These are phyloP conservation scores for Fusarium penzigii DNA, from an alignment of 2,329 filamentous ascomycete genomes.

Conservation along the genomic window DNA sequence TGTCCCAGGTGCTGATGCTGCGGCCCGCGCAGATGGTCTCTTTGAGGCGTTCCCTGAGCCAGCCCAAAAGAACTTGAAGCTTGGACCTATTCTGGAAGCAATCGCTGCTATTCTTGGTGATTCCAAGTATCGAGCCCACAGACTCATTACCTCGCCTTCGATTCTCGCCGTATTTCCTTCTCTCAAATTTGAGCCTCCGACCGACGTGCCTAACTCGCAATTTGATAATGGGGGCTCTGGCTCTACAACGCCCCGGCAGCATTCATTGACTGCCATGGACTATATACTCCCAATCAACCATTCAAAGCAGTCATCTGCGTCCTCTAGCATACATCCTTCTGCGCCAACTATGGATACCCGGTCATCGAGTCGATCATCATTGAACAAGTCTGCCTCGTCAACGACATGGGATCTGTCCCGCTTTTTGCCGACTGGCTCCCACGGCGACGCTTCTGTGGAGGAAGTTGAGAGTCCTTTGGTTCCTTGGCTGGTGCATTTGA, in stretches of 20 bases:
- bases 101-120: constrained; percentile 75
- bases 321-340: constrained; percentile 18
- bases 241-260: constrained; percentile 46
- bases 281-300: constrained; percentile 55
- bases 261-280: constrained; percentile 51
- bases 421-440: constrained; percentile 27
- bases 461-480: constrained; percentile 71
- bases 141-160: constrained; percentile 67
- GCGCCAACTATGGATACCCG: constrained; percentile 28
- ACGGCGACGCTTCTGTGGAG: constrained; percentile 44
- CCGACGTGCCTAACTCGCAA: constrained; percentile 52
- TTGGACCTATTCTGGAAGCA: constrained; percentile 75
- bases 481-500: constrained; percentile 69
- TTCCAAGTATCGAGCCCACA: constrained; percentile 75
- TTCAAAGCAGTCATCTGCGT: constrained; percentile 28
- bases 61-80: constrained; percentile 57
- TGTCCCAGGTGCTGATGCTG: constrained; percentile 62
- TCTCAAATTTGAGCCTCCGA: constrained; percentile 51
- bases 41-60: constrained; percentile 61
- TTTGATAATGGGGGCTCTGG: constrained; percentile 55
- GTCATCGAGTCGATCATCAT: constrained; percentile 30
- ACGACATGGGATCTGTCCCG: constrained; percentile 36
- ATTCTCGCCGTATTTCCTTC: constrained; percentile 70
- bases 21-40: constrained; percentile 55
- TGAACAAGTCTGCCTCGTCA: constrained; percentile 31